A percentile compares a stretch with the other conserved stretches of the same genome.
phyloP scores from a whole-genome alignment of 129 eudicot genomes.

The Helichrysum umbraculigerum region DNA sequence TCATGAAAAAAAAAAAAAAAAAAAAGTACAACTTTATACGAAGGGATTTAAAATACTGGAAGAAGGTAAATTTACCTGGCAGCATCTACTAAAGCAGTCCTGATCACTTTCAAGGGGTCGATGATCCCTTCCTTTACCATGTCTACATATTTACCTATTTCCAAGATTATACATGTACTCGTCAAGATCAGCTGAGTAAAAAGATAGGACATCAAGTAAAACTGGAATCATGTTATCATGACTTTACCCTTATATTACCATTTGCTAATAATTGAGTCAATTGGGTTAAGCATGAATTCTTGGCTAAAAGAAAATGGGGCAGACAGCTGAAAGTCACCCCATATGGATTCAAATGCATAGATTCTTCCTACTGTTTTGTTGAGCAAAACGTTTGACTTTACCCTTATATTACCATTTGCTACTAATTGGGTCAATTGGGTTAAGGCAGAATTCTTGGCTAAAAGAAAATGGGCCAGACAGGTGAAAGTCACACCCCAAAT shows the following conservation, averaged over 20 bases:
- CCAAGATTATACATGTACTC: slow-evolving; percentile 10
- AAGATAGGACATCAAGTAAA: background rate
- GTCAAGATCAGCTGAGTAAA: slow-evolving; percentile 4
- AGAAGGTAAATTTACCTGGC: slow-evolving; percentile 44
- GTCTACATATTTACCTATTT: slow-evolving; percentile 62
- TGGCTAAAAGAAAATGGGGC: background rate
- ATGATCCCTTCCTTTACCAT: slow-evolving; percentile 72
- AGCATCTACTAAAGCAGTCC: slow-evolving; percentile 71
- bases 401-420: background rate
- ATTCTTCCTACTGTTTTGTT: too few relatives aligned
- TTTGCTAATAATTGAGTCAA: background rate
- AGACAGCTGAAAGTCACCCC: too few relatives aligned
- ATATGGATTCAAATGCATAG: too few relatives aligned
- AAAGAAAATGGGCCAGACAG: background rate
- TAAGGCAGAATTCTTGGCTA: background rate
- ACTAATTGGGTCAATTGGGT: background rate
- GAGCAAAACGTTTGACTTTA: too few relatives aligned
- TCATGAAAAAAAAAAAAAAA: background rate
- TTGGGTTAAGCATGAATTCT: background rate
- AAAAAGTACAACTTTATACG: background rate
- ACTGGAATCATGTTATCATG: background rate
- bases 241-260: background rate
- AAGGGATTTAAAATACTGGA: background rate
- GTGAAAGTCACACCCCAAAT: background rate
- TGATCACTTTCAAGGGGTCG: slow-evolving; percentile 70